These are phyloP conservation scores for Diutina sp. DNA, from an alignment of 1,139 yeast genomes.

Conservation along the genomic window DNA sequence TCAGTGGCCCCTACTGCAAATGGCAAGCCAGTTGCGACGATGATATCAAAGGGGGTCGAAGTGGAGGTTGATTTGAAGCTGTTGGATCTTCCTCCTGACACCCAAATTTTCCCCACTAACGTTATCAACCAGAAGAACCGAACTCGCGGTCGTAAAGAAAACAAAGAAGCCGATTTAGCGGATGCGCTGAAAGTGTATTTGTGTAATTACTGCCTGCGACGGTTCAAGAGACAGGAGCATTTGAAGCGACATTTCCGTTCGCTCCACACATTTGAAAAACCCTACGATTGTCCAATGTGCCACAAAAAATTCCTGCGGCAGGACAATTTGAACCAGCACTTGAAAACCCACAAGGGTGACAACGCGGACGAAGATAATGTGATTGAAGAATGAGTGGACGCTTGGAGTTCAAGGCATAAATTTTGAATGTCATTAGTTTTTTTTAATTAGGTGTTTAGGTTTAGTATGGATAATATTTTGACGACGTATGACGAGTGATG, in stretches of 20 bases:
- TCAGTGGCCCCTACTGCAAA: slow-evolving; percentile 1
- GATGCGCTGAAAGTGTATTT: slow-evolving; percentile 29
- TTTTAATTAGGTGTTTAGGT: neutral
- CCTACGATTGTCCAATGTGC: slow-evolving; percentile 60
- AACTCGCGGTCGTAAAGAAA: slow-evolving; percentile 34
- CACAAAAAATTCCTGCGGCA: slow-evolving; percentile 63
- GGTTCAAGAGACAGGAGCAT: slow-evolving; percentile 72
- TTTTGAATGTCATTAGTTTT: neutral
- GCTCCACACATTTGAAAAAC: slow-evolving; percentile 63
- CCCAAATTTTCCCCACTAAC: slow-evolving; percentile 22
- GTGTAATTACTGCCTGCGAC: slow-evolving; percentile 40
- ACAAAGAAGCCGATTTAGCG: slow-evolving; percentile 31
- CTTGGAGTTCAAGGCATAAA: neutral
- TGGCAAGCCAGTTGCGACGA: slow-evolving; percentile 5
- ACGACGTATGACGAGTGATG: neutral
- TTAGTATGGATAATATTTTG: neutral
- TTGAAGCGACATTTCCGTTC: slow-evolving; percentile 66
- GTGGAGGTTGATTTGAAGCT: slow-evolving; percentile 30
- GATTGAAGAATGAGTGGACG: neutral
- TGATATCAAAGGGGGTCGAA: slow-evolving; percentile 17
- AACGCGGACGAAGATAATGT: neutral
- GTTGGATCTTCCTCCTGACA: slow-evolving; percentile 28
- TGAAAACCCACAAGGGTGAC: slow-evolving; percentile 39
- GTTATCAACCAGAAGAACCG: slow-evolving; percentile 20
- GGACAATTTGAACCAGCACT: slow-evolving; percentile 67